Evolutionary conservation across 345 rosid species (phyloP).

Genomic region (Eucalyptus victrix): DNA sequence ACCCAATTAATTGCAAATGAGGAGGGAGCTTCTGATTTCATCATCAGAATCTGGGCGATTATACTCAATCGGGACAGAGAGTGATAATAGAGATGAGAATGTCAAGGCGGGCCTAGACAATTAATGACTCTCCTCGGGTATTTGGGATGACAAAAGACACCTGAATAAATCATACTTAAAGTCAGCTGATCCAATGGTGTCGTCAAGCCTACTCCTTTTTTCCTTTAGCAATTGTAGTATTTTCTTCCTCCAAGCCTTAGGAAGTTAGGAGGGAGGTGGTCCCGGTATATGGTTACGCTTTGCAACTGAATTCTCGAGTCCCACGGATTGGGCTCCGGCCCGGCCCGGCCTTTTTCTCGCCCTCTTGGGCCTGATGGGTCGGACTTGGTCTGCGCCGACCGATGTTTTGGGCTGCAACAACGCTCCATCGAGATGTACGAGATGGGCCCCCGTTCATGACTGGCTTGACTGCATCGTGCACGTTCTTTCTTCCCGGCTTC

Average conservation of each 20-base stretch:
- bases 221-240: neutral
- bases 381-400: neutral
- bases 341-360: neutral
- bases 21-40: neutral
- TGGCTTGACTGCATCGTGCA: neutral
- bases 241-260: neutral
- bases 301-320: neutral
- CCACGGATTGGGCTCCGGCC: neutral
- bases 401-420: neutral
- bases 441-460: neutral
- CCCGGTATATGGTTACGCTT: neutral
- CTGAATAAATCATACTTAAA: neutral
- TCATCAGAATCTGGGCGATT: rapidly evolving
- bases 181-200: neutral
- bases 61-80: neutral
- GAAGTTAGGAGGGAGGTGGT: neutral
- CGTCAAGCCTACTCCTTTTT: neutral
- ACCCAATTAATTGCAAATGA: neutral
- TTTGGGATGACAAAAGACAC: too few relatives aligned
- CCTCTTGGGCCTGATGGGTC: neutral
- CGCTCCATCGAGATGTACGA: neutral
- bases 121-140: too few relatives aligned
- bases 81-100: neutral
- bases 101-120: too few relatives aligned
- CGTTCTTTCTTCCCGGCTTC: neutral